Base-by-base conservation (phyloP, 2,329 filamentous ascomycete genomes). In the Claviceps lovelessii region DNA sequence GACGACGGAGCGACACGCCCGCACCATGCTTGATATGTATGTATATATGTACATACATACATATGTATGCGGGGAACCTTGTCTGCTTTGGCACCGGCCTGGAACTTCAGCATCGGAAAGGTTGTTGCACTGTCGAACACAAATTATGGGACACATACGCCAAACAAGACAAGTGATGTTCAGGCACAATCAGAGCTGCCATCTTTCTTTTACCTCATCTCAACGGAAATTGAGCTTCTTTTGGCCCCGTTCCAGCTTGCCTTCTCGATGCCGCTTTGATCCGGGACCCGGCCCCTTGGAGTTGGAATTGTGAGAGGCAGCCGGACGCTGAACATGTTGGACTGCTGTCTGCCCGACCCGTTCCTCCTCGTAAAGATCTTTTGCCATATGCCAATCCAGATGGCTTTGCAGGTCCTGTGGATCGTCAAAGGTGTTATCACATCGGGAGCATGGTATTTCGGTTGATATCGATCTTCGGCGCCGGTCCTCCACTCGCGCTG, bases 341-440 rank as follows among this genome's bases (percentile, higher is more conserved):
- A 65, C 74, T 67, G 76, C 73, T 73, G 68, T 63, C 57, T 67
- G 63, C 56, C 61, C 72, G 68, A 70, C 74, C 75, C 76, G 76
- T 71, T 85, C 78, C 55, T 76, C 69, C 2, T 83, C 78, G 59
- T 90, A 84, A 35, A 98, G 76, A 61, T 91, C 86, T 70, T 87
- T 88, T 49, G 93, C 93, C 70, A 95, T 85, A 70, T 98, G 93
- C 85, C 90, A 97, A 68, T 98, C 93, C 54, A 85, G 76, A 67
- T 98, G 93, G 69, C 87, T 90, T 60, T 83, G 78, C 49, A 82
- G 65, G 61, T 78, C 77, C 55, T 84, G 79, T 31, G 73, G 65
- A 44, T 75, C 72, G 13, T 76, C 73, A 39, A 93, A 73, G n/a
- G 67, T 65, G 62, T 78, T 76, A 56, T 78, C 76, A 68, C 90